Base-by-base conservation (phyloP, 208 protist genomes). In the Leishmania gerbilli region DNA sequence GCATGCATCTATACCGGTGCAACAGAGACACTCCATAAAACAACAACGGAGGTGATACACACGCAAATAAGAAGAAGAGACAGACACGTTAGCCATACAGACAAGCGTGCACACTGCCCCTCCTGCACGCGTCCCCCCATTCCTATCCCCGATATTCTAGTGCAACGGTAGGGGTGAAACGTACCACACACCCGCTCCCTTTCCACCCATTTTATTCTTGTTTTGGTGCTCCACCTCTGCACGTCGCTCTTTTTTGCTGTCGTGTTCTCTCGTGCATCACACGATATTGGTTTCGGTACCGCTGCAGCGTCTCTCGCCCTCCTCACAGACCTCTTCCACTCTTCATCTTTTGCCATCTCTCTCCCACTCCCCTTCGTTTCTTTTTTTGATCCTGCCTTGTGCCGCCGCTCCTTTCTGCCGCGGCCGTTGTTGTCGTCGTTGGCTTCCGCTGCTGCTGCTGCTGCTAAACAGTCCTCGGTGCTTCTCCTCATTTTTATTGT, bases 291-390 rank as follows among this genome's bases (percentile, higher is more conserved):
- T 9, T 67, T 27, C 27, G 37, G 27, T 67, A 34, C n/a, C 0
- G 60, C 0, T 67, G 27, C 27, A 6, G 60, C 60, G 9, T 83
- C 17, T 83, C 17, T 65, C n/a, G 31, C 55, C 17, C 74, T 67
- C 62, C 9, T 51, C 62, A 4, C 45, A 31, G 21, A 15, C n/a
- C 27, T 67, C 71, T 71, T 64, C 68, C 27, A 69, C 42, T 53
- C 51, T 49, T 77, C 53, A 47, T 62, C 65, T 42, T 71, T 40
- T 87, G 1, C 45, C 45, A 17, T 79, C 34, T 69, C 15, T 17
- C 9, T 27, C 40, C 17, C 19, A 21, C 4, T 27, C 31, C 21
- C 47, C 24, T 71, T 37, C 60, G 4, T 21, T 40, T 37, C 31
- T 37, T 3, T 62, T 13, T 62, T 62, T 62, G 56, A 62, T 55